phyloP scores from a whole-genome alignment of 129 eudicot species.

The Artemisia annua region DNA sequence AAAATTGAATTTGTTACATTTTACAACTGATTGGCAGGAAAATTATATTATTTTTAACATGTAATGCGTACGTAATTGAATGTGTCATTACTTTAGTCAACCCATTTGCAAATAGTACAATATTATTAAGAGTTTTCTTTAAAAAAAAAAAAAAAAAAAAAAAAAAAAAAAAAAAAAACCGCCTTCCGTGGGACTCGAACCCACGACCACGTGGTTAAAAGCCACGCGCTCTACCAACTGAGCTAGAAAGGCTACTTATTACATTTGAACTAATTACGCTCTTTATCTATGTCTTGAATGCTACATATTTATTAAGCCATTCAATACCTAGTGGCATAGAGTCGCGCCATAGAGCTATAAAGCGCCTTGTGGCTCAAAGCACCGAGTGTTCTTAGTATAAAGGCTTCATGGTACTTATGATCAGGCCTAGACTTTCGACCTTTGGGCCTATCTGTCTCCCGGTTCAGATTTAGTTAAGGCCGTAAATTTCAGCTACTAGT shows the following conservation, averaged over 20 bases:
- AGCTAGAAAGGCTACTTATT: constrained; percentile 46
- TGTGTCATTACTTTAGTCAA: constrained; percentile 21
- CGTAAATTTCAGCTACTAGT: too few relatives aligned
- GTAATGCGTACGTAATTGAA: constrained; percentile 12
- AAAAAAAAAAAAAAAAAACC: neutral
- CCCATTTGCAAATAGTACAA: neutral
- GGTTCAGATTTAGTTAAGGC: too few relatives aligned
- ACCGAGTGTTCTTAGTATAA: too few relatives aligned
- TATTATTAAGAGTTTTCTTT: neutral
- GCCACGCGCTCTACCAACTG: constrained; percentile 99
- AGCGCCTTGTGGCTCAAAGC: too few relatives aligned
- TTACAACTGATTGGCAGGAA: too few relatives aligned
- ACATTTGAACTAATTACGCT: neutral
- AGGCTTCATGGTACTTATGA: neutral
- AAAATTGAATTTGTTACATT: too few relatives aligned
- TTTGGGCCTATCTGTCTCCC: neutral
- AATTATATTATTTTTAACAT: too few relatives aligned
- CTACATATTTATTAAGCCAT: neutral
- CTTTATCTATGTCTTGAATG: neutral
- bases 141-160: too few relatives aligned
- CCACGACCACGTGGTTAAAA: constrained; percentile 99
- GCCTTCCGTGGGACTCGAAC: constrained; percentile 91
- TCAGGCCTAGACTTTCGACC: neutral
- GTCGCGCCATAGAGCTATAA: too few relatives aligned
- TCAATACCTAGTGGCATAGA: too few relatives aligned